phyloP scores from a whole-genome alignment of 2,329 filamentous ascomycete species.

The Apiospora hydei region DNA sequence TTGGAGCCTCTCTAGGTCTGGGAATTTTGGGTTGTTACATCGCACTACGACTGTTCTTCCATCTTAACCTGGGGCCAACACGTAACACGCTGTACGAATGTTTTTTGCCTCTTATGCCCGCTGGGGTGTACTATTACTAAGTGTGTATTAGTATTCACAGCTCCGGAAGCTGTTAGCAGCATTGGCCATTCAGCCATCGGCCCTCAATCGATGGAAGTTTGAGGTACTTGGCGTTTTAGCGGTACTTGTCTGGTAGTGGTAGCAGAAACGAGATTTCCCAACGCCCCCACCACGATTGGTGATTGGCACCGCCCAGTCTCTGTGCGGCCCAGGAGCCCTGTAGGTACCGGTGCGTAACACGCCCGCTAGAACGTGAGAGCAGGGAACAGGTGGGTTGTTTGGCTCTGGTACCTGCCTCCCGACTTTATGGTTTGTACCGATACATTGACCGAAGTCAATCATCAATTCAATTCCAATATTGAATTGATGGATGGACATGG shows the following conservation, averaged over 20 bases:
- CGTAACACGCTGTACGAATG: conserved; percentile 11
- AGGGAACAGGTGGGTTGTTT: conserved; percentile 8
- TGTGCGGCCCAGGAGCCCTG: background rate
- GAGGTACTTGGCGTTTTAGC: conserved; percentile 11
- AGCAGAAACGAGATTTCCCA: conserved; percentile 14
- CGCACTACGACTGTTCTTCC: background rate
- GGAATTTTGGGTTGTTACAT: background rate
- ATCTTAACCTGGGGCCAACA: background rate
- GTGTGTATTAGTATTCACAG: background rate
- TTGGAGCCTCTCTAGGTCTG: background rate
- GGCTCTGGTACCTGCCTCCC: conserved; percentile 8
- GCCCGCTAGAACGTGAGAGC: background rate
- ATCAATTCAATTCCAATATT: no score
- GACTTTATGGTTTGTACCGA: conserved; percentile 2
- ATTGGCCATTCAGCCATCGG: background rate
- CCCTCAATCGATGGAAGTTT: background rate
- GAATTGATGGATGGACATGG: background rate
- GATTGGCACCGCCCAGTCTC: background rate
- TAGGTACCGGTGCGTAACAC: conserved; percentile 19
- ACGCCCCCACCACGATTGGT: conserved; percentile 8
- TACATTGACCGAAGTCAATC: conserved; percentile 8
- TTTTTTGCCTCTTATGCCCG: background rate
- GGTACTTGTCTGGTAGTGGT: background rate
- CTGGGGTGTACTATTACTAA: background rate
- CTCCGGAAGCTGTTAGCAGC: background rate